Percentiles rank a stretch among this genome's conserved stretches.
These are phyloP conservation scores for Mycena venus DNA, from an alignment of 768 basidiomycete genomes.

Conservation along the genomic window DNA sequence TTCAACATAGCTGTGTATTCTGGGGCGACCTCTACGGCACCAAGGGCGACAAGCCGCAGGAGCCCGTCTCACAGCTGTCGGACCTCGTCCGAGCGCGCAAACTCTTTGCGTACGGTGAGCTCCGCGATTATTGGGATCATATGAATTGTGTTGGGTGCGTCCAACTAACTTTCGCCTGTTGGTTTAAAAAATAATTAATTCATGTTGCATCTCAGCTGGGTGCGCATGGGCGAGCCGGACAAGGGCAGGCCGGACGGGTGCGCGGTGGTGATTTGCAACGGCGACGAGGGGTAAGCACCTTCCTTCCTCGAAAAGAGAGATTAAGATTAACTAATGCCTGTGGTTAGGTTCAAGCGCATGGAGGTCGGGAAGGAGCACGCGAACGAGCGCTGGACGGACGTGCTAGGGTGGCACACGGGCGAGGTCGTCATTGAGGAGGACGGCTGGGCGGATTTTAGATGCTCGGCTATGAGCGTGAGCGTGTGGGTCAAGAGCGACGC, in stretches of 20 bases:
- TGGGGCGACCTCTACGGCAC: slow-evolving; percentile 72
- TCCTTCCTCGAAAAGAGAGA: background rate
- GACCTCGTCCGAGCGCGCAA: slow-evolving; percentile 52
- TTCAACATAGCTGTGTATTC: slow-evolving; percentile 66
- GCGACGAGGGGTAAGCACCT: slow-evolving; percentile 36
- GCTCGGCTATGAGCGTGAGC: slow-evolving; percentile 38
- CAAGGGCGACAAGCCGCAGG: slow-evolving; percentile 49
- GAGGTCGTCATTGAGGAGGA: slow-evolving; percentile 46
- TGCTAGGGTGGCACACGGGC: slow-evolving; percentile 44
- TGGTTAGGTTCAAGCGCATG: slow-evolving; percentile 52
- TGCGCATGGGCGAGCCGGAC: slow-evolving; percentile 57
- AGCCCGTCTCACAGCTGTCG: slow-evolving; percentile 46
- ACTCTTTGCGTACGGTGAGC: slow-evolving; percentile 61
- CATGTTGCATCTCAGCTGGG: slow-evolving; percentile 47
- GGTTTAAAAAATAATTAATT: background rate
- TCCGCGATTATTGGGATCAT: slow-evolving; percentile 60
- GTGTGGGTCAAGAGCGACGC: slow-evolving; percentile 38
- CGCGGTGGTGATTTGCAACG: slow-evolving; percentile 65
- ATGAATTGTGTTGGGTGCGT: slow-evolving; percentile 60
- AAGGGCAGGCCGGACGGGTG: slow-evolving; percentile 53
- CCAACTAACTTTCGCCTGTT: background rate
- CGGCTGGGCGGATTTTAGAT: slow-evolving; percentile 55
- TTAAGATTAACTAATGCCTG: background rate
- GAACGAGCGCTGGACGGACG: slow-evolving; percentile 44
- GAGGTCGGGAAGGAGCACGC: slow-evolving; percentile 50